Evolutionary conservation across 768 basidiomycete species (phyloP).

Genomic region (Kwoniella europaea): DNA sequence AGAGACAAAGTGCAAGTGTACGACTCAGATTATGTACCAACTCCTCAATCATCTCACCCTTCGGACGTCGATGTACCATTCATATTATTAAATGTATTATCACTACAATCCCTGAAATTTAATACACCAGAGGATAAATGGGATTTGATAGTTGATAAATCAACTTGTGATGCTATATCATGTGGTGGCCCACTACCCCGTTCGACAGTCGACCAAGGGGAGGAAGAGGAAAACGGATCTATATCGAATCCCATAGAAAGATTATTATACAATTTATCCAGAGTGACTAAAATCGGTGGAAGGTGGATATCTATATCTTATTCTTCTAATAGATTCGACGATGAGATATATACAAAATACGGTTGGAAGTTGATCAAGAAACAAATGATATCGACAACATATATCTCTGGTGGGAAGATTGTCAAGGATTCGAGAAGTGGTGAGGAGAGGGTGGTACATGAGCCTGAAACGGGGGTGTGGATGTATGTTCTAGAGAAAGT

Average conservation of each 20-base stretch:
- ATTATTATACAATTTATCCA: constrained; percentile 14
- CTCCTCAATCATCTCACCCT: constrained; percentile 1
- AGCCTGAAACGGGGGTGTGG: constrained; percentile 44
- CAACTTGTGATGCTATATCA: constrained; percentile 52
- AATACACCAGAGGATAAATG: constrained; percentile 12
- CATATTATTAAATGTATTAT: constrained; percentile 11
- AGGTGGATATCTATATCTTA: constrained; percentile 25
- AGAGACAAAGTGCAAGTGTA: constrained; percentile 22
- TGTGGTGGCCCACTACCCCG: constrained; percentile 20
- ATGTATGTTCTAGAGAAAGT: constrained; percentile 38
- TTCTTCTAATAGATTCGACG: constrained; percentile 18
- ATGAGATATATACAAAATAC: background rate
- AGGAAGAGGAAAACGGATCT: background rate
- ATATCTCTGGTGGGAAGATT: constrained; percentile 15
- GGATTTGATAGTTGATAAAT: constrained; percentile 47
- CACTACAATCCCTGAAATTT: background rate
- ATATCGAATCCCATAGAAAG: background rate
- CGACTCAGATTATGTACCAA: constrained; percentile 46
- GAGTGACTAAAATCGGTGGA: background rate
- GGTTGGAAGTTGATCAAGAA: constrained; percentile 23
- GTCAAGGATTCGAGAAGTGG: constrained; percentile 12
- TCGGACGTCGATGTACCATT: background rate
- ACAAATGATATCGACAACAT: constrained; percentile 17
- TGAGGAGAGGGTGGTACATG: constrained; percentile 41
- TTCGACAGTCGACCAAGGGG: background rate